phyloP scores from a whole-genome alignment of 1,284 basidiomycete genomes.

The Puccinia polysora region DNA sequence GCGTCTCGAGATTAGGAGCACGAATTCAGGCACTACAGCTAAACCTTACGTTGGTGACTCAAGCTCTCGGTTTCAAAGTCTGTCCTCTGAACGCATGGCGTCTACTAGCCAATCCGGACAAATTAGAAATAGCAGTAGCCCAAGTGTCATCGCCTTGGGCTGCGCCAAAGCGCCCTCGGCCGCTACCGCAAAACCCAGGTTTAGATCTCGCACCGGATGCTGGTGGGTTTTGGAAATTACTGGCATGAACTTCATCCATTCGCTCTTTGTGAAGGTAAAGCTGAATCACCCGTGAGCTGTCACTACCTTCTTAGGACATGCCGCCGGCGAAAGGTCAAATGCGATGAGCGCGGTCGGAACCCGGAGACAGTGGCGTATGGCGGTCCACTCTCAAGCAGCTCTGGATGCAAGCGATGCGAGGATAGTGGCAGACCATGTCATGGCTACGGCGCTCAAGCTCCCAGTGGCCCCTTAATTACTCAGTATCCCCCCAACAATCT shows the following conservation, averaged over 20 bases:
- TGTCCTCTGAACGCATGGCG: slow-evolving; percentile 32
- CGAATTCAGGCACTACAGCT: slow-evolving; percentile 8
- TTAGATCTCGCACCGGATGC: slow-evolving; percentile 41
- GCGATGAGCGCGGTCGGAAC: slow-evolving; percentile 42
- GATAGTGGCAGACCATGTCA: slow-evolving; percentile 41
- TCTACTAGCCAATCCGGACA: slow-evolving; percentile 33
- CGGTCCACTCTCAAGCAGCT: slow-evolving; percentile 26
- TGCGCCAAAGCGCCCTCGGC: slow-evolving; percentile 19
- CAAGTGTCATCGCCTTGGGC: slow-evolving; percentile 25
- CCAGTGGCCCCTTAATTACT: slow-evolving; percentile 3
- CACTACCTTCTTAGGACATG: slow-evolving; percentile 27
- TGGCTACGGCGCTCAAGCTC: slow-evolving; percentile 42
- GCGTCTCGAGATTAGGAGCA: slow-evolving; percentile 13
- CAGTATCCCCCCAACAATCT: slow-evolving; percentile 13
- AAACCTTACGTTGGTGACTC: slow-evolving; percentile 7
- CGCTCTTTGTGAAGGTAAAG: not conserved
- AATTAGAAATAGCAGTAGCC: slow-evolving; percentile 33
- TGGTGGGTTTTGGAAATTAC: slow-evolving; percentile 18
- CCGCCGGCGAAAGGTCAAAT: slow-evolving; percentile 39
- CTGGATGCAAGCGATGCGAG: slow-evolving; percentile 37
- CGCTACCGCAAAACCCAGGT: slow-evolving; percentile 31
- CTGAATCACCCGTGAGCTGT: not conserved
- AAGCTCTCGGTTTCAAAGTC: slow-evolving; percentile 6
- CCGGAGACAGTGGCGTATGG: slow-evolving; percentile 39
- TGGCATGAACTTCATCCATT: not conserved